Conservation (phyloP, 2,329 filamentous ascomycete species). For the Alternaria incomplexa region DNA sequence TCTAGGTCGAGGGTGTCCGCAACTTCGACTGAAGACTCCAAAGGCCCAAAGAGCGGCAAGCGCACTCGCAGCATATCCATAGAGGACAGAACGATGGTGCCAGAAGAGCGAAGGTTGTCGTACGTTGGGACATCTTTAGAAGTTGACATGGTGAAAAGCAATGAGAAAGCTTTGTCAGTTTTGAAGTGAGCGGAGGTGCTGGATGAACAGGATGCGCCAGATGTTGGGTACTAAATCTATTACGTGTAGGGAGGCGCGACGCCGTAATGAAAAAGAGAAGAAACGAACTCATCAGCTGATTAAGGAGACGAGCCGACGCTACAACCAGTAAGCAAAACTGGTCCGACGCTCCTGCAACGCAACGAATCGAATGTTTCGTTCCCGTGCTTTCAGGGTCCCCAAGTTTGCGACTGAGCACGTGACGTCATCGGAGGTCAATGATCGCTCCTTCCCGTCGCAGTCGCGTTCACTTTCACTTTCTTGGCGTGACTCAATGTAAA, state of each 20-base stretch:
- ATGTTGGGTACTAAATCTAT: not conserved
- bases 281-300: not conserved
- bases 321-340: not conserved
- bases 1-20: not conserved
- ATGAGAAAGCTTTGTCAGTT: not conserved
- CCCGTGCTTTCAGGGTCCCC: not conserved
- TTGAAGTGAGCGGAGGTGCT: not conserved
- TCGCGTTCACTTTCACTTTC: not conserved
- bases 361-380: accelerated
- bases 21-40: not conserved
- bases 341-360: not conserved
- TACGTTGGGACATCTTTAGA: not conserved
- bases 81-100: not conserved
- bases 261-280: not conserved
- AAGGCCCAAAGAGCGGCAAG: not conserved
- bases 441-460: not conserved
- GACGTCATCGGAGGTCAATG: not conserved
- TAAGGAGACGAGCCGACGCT: not conserved
- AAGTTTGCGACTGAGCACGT: not conserved
- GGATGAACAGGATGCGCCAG: not conserved
- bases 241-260: not conserved
- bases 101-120: not conserved
- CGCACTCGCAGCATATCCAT: not conserved
- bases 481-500: not conserved
- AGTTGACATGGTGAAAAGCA: not conserved